These are phyloP conservation scores for Orychophragmus violaceus DNA, from an alignment of 345 rosid species.

Conservation along the genomic window DNA sequence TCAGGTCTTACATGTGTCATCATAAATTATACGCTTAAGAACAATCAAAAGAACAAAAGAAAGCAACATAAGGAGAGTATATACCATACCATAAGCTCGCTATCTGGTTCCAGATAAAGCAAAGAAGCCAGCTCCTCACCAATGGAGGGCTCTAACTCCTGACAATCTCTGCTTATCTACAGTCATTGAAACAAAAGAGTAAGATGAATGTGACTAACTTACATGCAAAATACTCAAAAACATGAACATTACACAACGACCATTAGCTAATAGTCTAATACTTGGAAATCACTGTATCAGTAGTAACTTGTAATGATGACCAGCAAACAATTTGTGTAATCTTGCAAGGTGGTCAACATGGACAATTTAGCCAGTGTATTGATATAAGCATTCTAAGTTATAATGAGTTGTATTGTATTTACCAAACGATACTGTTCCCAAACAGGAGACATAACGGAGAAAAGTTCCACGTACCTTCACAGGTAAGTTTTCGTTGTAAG, in stretches of 20 bases:
- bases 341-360: neutral
- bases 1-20: neutral
- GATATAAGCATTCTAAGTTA: neutral
- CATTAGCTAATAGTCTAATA: neutral
- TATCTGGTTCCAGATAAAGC: slow-evolving; percentile 94
- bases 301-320: neutral
- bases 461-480: slow-evolving; percentile 65
- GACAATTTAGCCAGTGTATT: neutral
- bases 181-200: slow-evolving; percentile 19
- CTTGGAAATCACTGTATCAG: neutral
- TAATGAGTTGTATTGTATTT: slow-evolving; percentile 5
- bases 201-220: slow-evolving; percentile 11
- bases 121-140: slow-evolving; percentile 94
- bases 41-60: neutral
- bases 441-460: neutral
- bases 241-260: slow-evolving; percentile 11
- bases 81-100: slow-evolving; percentile 99
- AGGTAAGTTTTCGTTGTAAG: slow-evolving; percentile 93
- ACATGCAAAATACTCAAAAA: neutral
- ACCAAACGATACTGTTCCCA: neutral
- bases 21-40: neutral
- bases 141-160: slow-evolving; percentile 85
- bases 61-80: slow-evolving; percentile 12
- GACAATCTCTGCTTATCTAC: slow-evolving; percentile 99
- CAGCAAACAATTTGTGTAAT: slow-evolving; percentile 1